phyloP scores from a whole-genome alignment of 352 stramenopile genomes.

The Pythium coloratum region DNA sequence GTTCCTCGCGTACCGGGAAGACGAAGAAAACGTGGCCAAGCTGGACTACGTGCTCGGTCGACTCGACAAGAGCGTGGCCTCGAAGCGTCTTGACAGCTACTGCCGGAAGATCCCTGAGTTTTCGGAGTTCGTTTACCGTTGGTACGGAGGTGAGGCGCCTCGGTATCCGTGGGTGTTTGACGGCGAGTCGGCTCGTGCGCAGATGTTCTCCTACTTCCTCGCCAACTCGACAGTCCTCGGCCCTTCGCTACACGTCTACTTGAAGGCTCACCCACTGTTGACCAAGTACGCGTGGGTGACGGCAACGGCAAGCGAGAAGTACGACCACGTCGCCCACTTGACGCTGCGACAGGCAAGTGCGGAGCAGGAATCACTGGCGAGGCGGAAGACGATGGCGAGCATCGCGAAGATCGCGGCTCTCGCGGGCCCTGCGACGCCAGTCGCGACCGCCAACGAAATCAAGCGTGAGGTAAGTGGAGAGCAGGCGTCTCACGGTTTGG shows the following conservation, averaged over 20 bases:
- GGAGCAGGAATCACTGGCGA: constrained; percentile 53
- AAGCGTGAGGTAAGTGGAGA: constrained; percentile 53
- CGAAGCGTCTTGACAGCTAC: constrained; percentile 68
- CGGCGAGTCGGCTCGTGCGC: constrained; percentile 23
- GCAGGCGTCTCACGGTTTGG: not conserved
- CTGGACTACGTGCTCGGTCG: constrained; percentile 77
- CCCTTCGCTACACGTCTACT: constrained; percentile 57
- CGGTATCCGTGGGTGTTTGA: constrained; percentile 62
- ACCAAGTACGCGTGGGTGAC: constrained; percentile 68
- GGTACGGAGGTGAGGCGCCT: constrained; percentile 71
- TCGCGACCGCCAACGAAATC: constrained; percentile 45
- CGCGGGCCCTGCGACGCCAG: constrained; percentile 42
- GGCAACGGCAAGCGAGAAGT: constrained; percentile 61
- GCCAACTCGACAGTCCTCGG: constrained; percentile 63
- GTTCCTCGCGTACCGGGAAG: constrained; percentile 64
- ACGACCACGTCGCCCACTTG: constrained; percentile 54
- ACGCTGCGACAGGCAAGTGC: constrained; percentile 53
- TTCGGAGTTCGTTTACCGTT: constrained; percentile 66
- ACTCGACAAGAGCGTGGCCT: constrained; percentile 43
- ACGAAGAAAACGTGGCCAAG: constrained; percentile 53
- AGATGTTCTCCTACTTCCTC: constrained; percentile 67
- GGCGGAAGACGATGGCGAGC: constrained; percentile 76
- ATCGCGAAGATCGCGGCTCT: constrained; percentile 80
- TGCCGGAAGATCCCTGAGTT: constrained; percentile 60
- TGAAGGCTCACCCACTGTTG: constrained; percentile 57